Base-by-base conservation (phyloP, 208 protist species). In the Zelonia costaricensis region DNA sequence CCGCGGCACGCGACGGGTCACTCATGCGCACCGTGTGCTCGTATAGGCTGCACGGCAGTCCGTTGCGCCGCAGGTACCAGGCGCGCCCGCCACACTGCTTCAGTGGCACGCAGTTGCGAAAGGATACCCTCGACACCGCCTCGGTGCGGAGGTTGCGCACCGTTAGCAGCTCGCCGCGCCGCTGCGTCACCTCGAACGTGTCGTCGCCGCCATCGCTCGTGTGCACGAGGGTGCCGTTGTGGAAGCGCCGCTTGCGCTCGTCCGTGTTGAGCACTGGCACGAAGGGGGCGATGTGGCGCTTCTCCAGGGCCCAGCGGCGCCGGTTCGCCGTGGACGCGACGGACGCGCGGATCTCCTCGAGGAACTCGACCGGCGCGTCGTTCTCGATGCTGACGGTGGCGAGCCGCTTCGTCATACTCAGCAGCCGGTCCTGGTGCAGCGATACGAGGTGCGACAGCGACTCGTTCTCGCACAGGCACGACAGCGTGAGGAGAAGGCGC, bases 1-100 rank as follows among this genome's bases (percentile, higher is more conserved):
- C 52, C 23, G 52, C 30, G 27, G 51, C 67, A 35, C 48, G 58
- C 1, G 49, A n/a, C 5, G 62, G 13, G 33, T 77, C 43, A 36
- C 65, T 82, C 39, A 89, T 62, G 15, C 91, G 87, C 23, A 89
- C 55, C 1, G 85, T 92, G 69, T 93, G 84, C 64, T 96, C 91
- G 25, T 86, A 74, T 23, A 84, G 52, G 47, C 77, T 92, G 69
- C 87, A 91, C 13, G 91, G 91, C 22, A 96, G 54, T 33, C 91
- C 88, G 64, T 92, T 86, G 12, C 42, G 38, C 22, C 74, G 40
- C 1, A 61, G 75, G 74, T 76, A 87, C 88, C 91, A 96, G 22
- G 86, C 69, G 20, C 53, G 49, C 3, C 77, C 74, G 18, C 70
- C 77, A 36, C 75, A 82, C 68, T 96, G 91, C 62, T 94, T 93